Base-by-base conservation (phyloP, 2,329 filamentous ascomycete species). In the Botrytis galanthina region DNA sequence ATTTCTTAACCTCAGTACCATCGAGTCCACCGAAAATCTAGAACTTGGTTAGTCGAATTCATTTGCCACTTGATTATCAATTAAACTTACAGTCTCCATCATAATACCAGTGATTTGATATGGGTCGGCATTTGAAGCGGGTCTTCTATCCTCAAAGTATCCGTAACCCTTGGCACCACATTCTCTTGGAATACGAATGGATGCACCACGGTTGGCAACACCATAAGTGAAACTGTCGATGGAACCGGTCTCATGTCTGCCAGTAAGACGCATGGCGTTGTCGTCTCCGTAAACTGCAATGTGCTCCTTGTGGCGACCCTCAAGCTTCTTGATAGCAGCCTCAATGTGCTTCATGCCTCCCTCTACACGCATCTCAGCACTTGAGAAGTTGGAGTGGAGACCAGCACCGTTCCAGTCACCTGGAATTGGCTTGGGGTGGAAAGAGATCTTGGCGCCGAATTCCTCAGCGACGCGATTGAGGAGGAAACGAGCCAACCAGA, bases 321-420 rank as follows among this genome's bases (percentile, higher is more conserved):
- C 92, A 29, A 95, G 90, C 85, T 93, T 94, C 90, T 93, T 92
- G 85, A 95, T 92, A 72, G 91, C 90, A 70, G 89, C 89, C 84
- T 98, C 95, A 78, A 99, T 99, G 84, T 89, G 85, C 90, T 97
- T 97, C 91, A 98, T 96, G 82, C 96, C 96, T 80, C 95, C 95
- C 78, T 97, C 94, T 72, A 87, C 87, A 81, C 96, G 94, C 89
- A 96, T 99, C 80, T 91, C 90, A 83, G 91, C 89, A 80, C 93
- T 95, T 64, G 93, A 97, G 83, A 98, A 96, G 90, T 98, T 95
- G 88, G 87, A 90, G 89, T 97, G 94, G 69, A 97, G 91, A 84
- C 94, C 94, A 75, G 94, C 94, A 81, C 95, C 96, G 87, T 98
- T 98, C 95, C 96, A 98, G 87, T 97, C 92, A 81, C 95, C 95